Percentiles rank a stretch among this genome's conserved stretches.
Evolutionary conservation across 2,329 filamentous ascomycete species (phyloP).

Genomic region (Calonectria naviculata): DNA sequence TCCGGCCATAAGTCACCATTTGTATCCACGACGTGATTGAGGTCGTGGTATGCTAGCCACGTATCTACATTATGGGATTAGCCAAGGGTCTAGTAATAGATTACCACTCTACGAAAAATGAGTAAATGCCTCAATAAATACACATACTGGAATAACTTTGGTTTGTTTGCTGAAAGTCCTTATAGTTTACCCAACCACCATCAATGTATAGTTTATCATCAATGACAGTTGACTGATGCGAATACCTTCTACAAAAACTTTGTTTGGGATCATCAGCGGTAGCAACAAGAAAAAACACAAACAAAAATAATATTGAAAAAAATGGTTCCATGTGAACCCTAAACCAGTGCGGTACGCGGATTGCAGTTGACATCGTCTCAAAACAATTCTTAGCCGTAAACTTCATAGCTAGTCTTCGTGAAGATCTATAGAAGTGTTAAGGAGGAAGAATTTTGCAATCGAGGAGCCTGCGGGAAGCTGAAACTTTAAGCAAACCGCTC

Average conservation of each 20-base stretch:
- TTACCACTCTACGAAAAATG: too few relatives aligned
- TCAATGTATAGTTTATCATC: slow-evolving; percentile 70
- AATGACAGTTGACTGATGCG: slow-evolving; percentile 68
- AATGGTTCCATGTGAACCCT: too few relatives aligned
- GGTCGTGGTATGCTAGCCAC: slow-evolving; percentile 12
- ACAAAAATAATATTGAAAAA: too few relatives aligned
- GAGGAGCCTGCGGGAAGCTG: not conserved
- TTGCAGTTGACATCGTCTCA: too few relatives aligned
- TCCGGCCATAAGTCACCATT: not conserved
- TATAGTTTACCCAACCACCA: slow-evolving; percentile 66
- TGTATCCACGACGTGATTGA: not conserved
- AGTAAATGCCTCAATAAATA: too few relatives aligned
- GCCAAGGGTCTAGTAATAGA: too few relatives aligned
- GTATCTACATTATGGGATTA: not conserved
- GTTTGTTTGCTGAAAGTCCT: slow-evolving; percentile 57
- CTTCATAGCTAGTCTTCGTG: too few relatives aligned
- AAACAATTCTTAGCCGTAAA: too few relatives aligned
- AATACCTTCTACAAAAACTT: slow-evolving; percentile 62
- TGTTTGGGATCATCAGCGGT: not conserved
- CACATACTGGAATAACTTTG: slow-evolving; percentile 63
- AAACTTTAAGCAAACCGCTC: not conserved
- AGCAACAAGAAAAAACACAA: too few relatives aligned
- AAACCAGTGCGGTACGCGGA: too few relatives aligned
- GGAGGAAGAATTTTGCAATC: not conserved
- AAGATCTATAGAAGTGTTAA: not conserved